These are phyloP conservation scores for Neospermospora avenae DNA, from an alignment of 2,329 filamentous ascomycete species.

Conservation along the genomic window DNA sequence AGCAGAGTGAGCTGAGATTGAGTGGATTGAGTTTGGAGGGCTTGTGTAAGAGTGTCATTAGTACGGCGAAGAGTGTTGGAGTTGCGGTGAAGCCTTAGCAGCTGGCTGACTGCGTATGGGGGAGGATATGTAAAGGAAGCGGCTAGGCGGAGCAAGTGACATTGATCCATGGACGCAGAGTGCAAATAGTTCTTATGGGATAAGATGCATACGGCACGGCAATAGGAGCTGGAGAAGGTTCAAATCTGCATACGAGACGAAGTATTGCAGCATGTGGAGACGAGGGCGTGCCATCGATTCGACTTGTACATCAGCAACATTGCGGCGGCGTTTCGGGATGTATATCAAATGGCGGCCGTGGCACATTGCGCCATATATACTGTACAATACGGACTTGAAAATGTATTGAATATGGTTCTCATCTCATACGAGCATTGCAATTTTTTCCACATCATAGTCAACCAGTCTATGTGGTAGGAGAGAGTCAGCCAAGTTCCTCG, in stretches of 20 bases:
- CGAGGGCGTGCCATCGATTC: not conserved
- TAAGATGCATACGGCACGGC: not conserved
- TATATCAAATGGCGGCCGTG: conserved; percentile 10
- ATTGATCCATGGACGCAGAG: too few relatives aligned
- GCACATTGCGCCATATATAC: not conserved
- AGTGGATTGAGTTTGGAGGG: conserved; percentile 69
- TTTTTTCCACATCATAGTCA: too few relatives aligned
- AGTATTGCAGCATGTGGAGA: not conserved
- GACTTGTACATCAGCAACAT: conserved; percentile 23
- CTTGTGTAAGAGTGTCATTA: conserved; percentile 70
- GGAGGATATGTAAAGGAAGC: not conserved
- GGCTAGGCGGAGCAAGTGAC: too few relatives aligned
- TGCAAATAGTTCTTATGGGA: not conserved
- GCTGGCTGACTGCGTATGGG: too few relatives aligned
- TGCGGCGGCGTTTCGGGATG: conserved; percentile 30
- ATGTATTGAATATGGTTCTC: conserved; percentile 2
- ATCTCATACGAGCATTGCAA: not conserved
- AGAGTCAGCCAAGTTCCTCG: too few relatives aligned
- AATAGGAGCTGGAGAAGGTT: not conserved
- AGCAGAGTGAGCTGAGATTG: conserved; percentile 72
- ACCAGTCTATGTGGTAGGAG: too few relatives aligned
- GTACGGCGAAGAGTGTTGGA: conserved; percentile 72
- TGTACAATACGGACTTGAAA: conserved; percentile 18
- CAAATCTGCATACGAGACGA: not conserved
- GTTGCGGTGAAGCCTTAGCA: conserved; percentile 63